Evolutionary conservation across 495 filamentous ascomycete species (phyloP).

Genomic region (Amorphotheca resinae): DNA sequence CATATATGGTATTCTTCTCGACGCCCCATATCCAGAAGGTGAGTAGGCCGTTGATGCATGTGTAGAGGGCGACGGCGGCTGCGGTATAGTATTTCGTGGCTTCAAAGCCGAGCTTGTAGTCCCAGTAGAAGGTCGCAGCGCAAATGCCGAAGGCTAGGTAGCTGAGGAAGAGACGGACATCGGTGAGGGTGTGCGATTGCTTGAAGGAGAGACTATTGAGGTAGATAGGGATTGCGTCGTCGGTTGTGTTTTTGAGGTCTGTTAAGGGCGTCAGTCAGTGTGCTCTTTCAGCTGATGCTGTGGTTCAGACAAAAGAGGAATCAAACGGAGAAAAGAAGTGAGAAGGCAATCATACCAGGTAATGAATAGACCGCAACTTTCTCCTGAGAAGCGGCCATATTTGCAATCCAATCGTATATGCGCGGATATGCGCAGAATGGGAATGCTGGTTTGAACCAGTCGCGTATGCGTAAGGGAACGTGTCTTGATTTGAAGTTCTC

Average conservation of each 20-base stretch:
- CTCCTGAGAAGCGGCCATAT: constrained; percentile 34
- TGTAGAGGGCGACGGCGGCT: constrained; percentile 66
- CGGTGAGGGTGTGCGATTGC: constrained; percentile 66
- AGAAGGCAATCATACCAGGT: constrained; percentile 34
- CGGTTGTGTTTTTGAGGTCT: constrained; percentile 95
- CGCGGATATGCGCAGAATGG: no score
- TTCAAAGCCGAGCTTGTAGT: constrained; percentile 86
- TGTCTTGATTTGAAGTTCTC: constrained; percentile 20
- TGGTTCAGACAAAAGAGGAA: background rate
- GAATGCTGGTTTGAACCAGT: constrained; percentile 1
- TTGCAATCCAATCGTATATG: constrained; percentile 11
- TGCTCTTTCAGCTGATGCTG: constrained; percentile 12
- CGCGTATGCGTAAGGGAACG: constrained; percentile 10
- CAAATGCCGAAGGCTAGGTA: constrained; percentile 72
- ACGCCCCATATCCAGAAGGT: constrained; percentile 80
- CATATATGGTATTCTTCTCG: constrained; percentile 72
- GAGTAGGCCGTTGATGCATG: constrained; percentile 62
- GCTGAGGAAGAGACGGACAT: constrained; percentile 71
- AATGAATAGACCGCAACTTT: constrained; percentile 59
- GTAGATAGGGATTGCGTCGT: constrained; percentile 90
- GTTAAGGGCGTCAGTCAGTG: constrained; percentile 10
- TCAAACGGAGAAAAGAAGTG: background rate
- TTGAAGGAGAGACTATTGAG: constrained; percentile 71
- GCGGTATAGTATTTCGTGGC: constrained; percentile 62
- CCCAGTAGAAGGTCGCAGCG: constrained; percentile 72